Evolutionary conservation across 2,329 filamentous ascomycete genomes (phyloP).

Genomic region (Phyllosticta ampelicida): DNA sequence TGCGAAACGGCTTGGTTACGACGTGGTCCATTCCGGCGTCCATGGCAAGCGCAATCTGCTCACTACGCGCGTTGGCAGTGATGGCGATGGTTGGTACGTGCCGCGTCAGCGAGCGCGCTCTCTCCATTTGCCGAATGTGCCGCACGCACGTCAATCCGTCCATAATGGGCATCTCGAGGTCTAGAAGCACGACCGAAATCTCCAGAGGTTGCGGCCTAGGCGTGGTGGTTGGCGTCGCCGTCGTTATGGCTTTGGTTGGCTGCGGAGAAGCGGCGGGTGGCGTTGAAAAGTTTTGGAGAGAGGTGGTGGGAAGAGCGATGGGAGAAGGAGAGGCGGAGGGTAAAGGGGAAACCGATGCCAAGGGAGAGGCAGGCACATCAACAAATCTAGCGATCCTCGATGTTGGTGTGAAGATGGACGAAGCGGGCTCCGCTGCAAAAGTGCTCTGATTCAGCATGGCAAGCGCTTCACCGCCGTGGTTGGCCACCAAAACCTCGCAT

Average conservation of each 20-base stretch:
- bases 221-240: conserved; percentile 1
- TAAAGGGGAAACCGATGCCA: background rate
- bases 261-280: background rate
- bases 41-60: conserved; percentile 23
- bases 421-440: background rate
- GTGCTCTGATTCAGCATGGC: conserved; percentile 13
- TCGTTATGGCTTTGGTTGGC: background rate
- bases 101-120: conserved; percentile 13
- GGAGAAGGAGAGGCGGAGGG: background rate
- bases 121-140: conserved; percentile 24
- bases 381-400: background rate
- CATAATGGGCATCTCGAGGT: conserved; percentile 31
- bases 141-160: conserved; percentile 24
- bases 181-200: conserved; percentile 25
- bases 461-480: conserved; percentile 24
- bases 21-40: conserved; percentile 27
- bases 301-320: background rate
- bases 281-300: background rate
- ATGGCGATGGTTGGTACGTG: conserved; percentile 28
- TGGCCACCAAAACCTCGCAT: conserved; percentile 20
- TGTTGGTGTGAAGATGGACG: background rate
- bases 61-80: conserved; percentile 25
- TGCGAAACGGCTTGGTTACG: conserved; percentile 25
- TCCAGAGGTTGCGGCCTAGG: conserved; percentile 8
- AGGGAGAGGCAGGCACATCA: background rate